Evolutionary conservation across 2,329 filamentous ascomycete genomes (phyloP), one percentile per base, ranked within the genome.

Genomic region (Zasmidium citrigriseum): DNA sequence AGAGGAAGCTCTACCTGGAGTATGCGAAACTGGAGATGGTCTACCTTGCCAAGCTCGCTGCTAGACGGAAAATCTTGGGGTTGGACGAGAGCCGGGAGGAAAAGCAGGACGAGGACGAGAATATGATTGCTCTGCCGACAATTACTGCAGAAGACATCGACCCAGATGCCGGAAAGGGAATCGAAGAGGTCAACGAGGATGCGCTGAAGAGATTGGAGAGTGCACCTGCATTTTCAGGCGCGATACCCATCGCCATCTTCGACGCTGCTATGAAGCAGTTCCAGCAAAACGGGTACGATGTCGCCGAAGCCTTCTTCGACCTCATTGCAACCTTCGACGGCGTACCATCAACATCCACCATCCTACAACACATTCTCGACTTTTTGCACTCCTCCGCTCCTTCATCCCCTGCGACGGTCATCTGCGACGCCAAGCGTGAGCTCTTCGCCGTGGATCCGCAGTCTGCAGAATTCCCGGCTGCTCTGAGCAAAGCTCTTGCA

Each of bases 1-100:
- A 89, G 48, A 85, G 82, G 63, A 80, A 81, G 18, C 75, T 99
- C 52, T 99, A 93, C 92, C 72, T 96, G 29, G 91, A 96, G 76
- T 98, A 97, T 72, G 89, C 90, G 9, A 88, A 90, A 70, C 83
- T 93, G 70, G 95, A 99, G 80, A 91, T 96, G 86, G 88, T 95
- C 62, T 98, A 96, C 81, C 81, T 98, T 56, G 86, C 84, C 52
- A 92, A 90, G 77, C 86, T 98, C 70, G 86, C 90, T 58, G 86
- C 85, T 60, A 85, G 91, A 72, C 86, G 88, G 74, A 82, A 82
- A 66, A 84, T 90, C 55, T 72, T 90, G 57, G 87, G 87, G 2
- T 73, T 90, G 57, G 85, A 88, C 63, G 75, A 72, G 65, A 77
- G 71, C 48, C 70, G 70, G 48, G 72, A 83, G 61, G 74, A 76